Base-by-base conservation (phyloP, 306 rosid species). In the Cucumis hystrix region DNA sequence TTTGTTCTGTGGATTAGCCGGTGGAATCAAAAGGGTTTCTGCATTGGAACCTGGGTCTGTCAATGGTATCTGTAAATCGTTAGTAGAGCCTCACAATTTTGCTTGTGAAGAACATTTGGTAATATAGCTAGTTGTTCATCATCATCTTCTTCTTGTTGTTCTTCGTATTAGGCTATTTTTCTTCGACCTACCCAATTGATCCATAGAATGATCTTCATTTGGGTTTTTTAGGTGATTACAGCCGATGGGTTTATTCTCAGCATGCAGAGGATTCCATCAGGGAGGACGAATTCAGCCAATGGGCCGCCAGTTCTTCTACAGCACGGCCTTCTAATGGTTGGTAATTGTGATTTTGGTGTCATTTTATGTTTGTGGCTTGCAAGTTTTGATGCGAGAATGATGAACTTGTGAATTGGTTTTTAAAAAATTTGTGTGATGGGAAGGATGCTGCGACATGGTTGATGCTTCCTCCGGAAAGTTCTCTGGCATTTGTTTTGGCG, bases 291-390 rank as follows among this genome's bases (percentile, higher is more conserved):
- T 45, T 20, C 57, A 23, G 77, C 83, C 57, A 77, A 78, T 23
- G 76, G 78, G 78, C 71, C 75, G 6, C 97, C 96, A 0, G 89
- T 90, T 84, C 80, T 92, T 79, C 82, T 92, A 43, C 97, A 90
- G 56, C 97, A 92, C 47, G 93, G 96, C 16, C 86, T 92, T 45
- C 78, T 92, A 81, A 84, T 90, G 96, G 97, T 91, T 10, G 74
- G 76, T 84, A 66, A 35, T 70, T 47, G n/a, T 70, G 21, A 56
- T 71, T 77, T 18, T 49, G 33, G 45, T 78, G 30, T 6, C 17
- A n/a, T 37, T 75, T 77, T 43, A 10, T 13, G 30, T 60, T 40
- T 30, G 1, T 60, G 47, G 47, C 45, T 9, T 20, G 47, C 23
- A 57, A 75, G 13, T 52, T 35, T 75, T n/a, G 78, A 73, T 43